Conservation (phyloP, 2,329 filamentous ascomycete species). For the Cordyceps cateniannulata region DNA sequence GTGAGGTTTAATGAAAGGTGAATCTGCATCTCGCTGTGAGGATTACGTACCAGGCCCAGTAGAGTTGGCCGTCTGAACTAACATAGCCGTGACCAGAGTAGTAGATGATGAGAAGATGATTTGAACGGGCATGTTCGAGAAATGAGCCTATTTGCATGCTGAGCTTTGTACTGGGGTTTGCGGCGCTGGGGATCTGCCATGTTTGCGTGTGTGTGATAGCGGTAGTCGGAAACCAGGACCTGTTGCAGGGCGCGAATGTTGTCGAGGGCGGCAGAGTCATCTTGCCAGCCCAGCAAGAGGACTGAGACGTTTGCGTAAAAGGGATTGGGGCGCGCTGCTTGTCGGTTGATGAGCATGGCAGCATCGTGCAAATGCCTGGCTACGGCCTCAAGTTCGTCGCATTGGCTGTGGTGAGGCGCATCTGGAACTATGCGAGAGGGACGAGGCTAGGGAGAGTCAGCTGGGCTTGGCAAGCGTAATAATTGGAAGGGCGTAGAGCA, state of each 20-base stretch:
- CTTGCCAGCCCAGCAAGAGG: constrained; percentile 56
- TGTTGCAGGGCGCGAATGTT: constrained; percentile 50
- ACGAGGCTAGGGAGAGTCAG: background rate
- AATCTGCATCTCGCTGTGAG: background rate
- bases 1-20: constrained; percentile 12
- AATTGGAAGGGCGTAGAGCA: too few relatives aligned
- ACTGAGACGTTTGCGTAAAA: constrained; percentile 52
- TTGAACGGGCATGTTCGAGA: constrained; percentile 49
- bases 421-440: background rate
- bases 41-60: constrained; percentile 55
- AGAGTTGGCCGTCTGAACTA: constrained; percentile 53
- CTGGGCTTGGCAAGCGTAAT: background rate
- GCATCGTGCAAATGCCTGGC: constrained; percentile 63
- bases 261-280: constrained; percentile 46
- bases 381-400: constrained; percentile 60
- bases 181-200: constrained; percentile 54
- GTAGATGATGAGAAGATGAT: constrained; percentile 58
- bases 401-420: constrained; percentile 30
- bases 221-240: constrained; percentile 53
- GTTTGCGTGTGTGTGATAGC: constrained; percentile 53
- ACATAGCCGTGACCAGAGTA: constrained; percentile 57
- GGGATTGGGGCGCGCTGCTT: constrained; percentile 45
- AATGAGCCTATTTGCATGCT: constrained; percentile 54
- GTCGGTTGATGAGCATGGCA: constrained; percentile 59
- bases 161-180: constrained; percentile 55